Evolutionary conservation across 306 rosid species (phyloP).

Genomic region (Trichosanthes cucumerina): DNA sequence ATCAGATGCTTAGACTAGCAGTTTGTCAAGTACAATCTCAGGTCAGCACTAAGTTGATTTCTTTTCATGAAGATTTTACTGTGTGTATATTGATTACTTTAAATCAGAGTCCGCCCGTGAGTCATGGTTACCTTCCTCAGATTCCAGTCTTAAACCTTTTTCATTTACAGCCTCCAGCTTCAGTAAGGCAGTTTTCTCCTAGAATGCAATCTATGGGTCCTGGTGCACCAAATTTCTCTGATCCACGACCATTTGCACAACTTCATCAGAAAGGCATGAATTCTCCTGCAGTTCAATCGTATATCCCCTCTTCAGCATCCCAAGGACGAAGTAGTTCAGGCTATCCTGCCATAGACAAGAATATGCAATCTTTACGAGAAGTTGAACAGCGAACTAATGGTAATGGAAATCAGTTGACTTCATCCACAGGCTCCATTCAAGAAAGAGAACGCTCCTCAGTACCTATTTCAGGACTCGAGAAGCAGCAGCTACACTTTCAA

Average conservation of each 20-base stretch:
- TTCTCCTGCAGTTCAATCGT: slow-evolving; percentile 50
- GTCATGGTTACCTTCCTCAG: not conserved
- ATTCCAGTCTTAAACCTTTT: slow-evolving; percentile 16
- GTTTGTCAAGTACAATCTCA: slow-evolving; percentile 55
- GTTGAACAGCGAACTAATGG: slow-evolving; percentile 21
- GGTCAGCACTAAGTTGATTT: slow-evolving; percentile 26
- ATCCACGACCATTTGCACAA: slow-evolving; percentile 59
- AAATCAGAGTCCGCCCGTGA: not conserved
- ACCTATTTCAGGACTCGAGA: slow-evolving; percentile 51
- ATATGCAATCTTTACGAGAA: slow-evolving; percentile 39
- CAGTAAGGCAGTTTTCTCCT: slow-evolving; percentile 45
- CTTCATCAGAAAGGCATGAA: slow-evolving; percentile 58
- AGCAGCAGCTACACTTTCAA: slow-evolving; percentile 43
- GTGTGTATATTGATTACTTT: not conserved
- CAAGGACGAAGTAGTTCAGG: slow-evolving; percentile 31
- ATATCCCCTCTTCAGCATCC: slow-evolving; percentile 36
- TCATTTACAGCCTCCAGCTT: slow-evolving; percentile 32
- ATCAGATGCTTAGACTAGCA: slow-evolving; percentile 80
- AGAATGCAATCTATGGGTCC: slow-evolving; percentile 48
- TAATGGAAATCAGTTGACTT: slow-evolving; percentile 33
- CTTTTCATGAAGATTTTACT: not conserved
- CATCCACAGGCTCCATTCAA: slow-evolving; percentile 43
- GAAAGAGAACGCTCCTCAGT: slow-evolving; percentile 50
- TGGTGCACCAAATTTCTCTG: slow-evolving; percentile 46
- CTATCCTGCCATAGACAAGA: slow-evolving; percentile 32